These are phyloP conservation scores for Nitzschia sp. DNA, from an alignment of 108 stramenopile genomes.

Conservation along the genomic window DNA sequence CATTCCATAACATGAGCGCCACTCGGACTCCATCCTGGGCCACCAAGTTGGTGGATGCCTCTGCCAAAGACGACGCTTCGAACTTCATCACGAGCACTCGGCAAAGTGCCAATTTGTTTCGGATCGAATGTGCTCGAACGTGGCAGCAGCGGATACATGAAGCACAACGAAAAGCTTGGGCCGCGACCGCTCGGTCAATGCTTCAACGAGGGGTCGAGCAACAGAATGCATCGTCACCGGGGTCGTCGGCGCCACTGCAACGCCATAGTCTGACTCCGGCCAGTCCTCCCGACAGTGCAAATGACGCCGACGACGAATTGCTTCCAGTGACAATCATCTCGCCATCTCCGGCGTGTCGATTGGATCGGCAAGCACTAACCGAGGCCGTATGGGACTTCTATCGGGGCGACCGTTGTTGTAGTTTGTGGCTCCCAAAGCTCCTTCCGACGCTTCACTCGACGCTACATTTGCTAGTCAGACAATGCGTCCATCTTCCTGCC, in stretches of 20 bases:
- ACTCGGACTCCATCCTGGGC: neutral
- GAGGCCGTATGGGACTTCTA: neutral
- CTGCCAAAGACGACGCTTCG: neutral
- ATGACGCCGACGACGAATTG: slow-evolving; percentile 1
- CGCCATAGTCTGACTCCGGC: neutral
- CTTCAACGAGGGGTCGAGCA: neutral
- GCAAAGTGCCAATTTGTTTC: slow-evolving; percentile 2
- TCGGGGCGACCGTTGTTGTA: neutral
- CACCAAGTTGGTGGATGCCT: neutral
- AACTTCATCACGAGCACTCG: neutral
- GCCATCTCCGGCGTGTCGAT: slow-evolving; percentile 1
- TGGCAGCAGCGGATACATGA: neutral
- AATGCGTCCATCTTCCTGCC: neutral
- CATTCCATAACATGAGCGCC: too few relatives aligned
- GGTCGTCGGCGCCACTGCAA: neutral
- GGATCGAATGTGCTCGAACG: slow-evolving; percentile 7
- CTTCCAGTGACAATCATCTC: slow-evolving; percentile 2
- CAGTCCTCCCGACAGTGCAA: neutral
- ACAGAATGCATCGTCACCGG: neutral
- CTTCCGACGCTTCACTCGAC: slow-evolving; percentile 9
- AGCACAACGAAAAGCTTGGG: slow-evolving; percentile 7
- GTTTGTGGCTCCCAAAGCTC: slow-evolving; percentile 3
- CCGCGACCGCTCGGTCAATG: neutral
- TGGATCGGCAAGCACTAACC: slow-evolving; percentile 18
- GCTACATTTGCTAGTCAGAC: slow-evolving; percentile 3